Conservation (phyloP, 2,329 filamentous ascomycete species). For the Botryotinia calthae region DNA sequence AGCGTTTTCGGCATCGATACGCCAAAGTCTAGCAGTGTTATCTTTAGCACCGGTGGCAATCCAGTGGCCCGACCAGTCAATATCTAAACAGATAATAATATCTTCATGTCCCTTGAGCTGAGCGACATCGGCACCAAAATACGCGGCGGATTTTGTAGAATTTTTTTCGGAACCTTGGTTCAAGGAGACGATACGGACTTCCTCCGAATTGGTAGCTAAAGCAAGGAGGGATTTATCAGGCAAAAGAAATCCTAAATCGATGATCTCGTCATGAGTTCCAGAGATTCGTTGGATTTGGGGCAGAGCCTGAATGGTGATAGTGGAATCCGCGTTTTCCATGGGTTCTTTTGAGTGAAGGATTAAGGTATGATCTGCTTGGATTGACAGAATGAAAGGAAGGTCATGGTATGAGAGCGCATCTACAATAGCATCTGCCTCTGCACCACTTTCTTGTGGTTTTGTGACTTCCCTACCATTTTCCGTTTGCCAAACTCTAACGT, state of each 20-base stretch:
- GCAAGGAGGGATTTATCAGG: slow-evolving; percentile 79
- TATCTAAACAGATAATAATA: slow-evolving; percentile 90
- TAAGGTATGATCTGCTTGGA: slow-evolving; percentile 88
- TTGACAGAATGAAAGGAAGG: slow-evolving; percentile 70
- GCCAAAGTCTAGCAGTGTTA: slow-evolving; percentile 89
- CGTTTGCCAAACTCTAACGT: slow-evolving; percentile 79
- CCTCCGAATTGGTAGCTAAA: slow-evolving; percentile 91
- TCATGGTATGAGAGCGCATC: slow-evolving; percentile 64
- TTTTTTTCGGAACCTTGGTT: slow-evolving; percentile 34
- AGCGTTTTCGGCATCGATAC: slow-evolving; percentile 70
- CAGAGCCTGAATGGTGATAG: slow-evolving; percentile 39
- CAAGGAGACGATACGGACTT: slow-evolving; percentile 82
- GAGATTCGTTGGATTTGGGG: slow-evolving; percentile 71
- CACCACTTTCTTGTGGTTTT: slow-evolving; percentile 61
- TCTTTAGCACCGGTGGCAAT: slow-evolving; percentile 95
- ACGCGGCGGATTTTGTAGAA: slow-evolving; percentile 45
- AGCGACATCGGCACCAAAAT: slow-evolving; percentile 87
- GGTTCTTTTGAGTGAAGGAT: slow-evolving; percentile 63
- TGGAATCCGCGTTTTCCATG: slow-evolving; percentile 40
- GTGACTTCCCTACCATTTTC: slow-evolving; percentile 77
- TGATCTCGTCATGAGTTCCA: slow-evolving; percentile 96
- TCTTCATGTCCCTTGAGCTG: slow-evolving; percentile 88
- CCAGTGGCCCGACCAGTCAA: slow-evolving; percentile 97
- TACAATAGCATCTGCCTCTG: slow-evolving; percentile 66
- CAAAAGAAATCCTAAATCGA: slow-evolving; percentile 85